Percentiles rank a stretch among this genome's conserved stretches.
These are phyloP conservation scores for Elaeis oleifera DNA, from an alignment of 202 grass and related monocot genomes.

Conservation along the genomic window DNA sequence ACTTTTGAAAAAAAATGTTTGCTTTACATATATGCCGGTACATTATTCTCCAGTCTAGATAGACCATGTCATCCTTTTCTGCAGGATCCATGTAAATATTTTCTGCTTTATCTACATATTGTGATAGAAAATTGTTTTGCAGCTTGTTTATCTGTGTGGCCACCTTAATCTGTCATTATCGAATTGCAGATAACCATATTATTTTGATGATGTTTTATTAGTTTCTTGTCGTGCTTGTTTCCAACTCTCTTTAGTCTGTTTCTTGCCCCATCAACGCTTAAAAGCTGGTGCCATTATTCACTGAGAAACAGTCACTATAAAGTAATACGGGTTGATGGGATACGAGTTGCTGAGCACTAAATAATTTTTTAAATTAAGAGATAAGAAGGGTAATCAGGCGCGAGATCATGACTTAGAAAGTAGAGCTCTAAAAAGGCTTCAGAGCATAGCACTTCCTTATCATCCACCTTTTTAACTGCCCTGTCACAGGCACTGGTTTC, in stretches of 20 bases:
- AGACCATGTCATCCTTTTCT: too few relatives aligned
- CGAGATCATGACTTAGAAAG: slow-evolving; percentile 25
- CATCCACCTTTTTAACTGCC: slow-evolving; percentile 25
- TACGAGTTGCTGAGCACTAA: slow-evolving; percentile 59
- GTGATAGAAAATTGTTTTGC: too few relatives aligned
- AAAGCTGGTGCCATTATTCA: slow-evolving; percentile 32
- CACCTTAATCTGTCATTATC: too few relatives aligned
- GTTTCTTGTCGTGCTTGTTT: too few relatives aligned
- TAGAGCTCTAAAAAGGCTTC: slow-evolving; percentile 22
- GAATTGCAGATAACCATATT: too few relatives aligned
- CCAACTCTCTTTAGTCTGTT: slow-evolving; percentile 1
- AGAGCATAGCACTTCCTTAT: slow-evolving; percentile 34
- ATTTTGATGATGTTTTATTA: too few relatives aligned
- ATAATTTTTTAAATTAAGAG: slow-evolving; percentile 35
- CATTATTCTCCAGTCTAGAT: too few relatives aligned
- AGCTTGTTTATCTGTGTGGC: too few relatives aligned
- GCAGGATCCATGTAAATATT: too few relatives aligned
- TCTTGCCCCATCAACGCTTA: slow-evolving; percentile 19
- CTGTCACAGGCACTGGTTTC: slow-evolving; percentile 25
- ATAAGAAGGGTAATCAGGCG: slow-evolving; percentile 16
- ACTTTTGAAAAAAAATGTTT: too few relatives aligned
- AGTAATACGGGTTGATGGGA: slow-evolving; percentile 25
- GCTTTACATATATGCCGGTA: too few relatives aligned
- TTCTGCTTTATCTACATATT: too few relatives aligned
- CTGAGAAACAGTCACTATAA: slow-evolving; percentile 20